Conservation (phyloP, 345 rosid genomes). For the Dimocarpus longan region DNA sequence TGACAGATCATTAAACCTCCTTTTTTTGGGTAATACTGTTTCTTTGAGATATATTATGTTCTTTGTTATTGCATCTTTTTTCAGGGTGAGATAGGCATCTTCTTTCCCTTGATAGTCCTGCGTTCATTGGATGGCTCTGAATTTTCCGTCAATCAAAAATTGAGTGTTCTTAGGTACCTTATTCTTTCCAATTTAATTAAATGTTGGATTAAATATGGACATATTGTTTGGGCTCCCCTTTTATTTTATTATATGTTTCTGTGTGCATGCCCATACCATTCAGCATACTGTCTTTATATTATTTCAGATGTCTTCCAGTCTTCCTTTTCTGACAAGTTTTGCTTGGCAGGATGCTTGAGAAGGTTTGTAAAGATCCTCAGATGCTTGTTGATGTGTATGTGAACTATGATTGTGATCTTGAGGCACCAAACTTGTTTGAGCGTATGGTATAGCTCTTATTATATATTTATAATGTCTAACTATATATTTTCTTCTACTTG, state of each 20-base stretch:
- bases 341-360: slow-evolving; percentile 84
- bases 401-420: slow-evolving; percentile 97
- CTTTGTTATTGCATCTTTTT: slow-evolving; percentile 22
- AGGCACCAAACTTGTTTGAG: slow-evolving; percentile 98
- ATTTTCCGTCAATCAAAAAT: slow-evolving; percentile 71
- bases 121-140: slow-evolving; percentile 87
- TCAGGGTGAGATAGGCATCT: slow-evolving; percentile 96
- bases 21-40: slow-evolving; percentile 1
- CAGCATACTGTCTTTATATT: slow-evolving; percentile 9
- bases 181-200: slow-evolving; percentile 22
- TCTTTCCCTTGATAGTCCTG: slow-evolving; percentile 90
- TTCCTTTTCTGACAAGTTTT: slow-evolving; percentile 22
- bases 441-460: slow-evolving; percentile 66
- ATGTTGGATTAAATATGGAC: slow-evolving; percentile 23
- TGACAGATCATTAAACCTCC: slow-evolving; percentile 22
- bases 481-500: slow-evolving; percentile 1
- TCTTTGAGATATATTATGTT: slow-evolving; percentile 1
- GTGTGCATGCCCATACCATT: background rate
- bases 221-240: slow-evolving; percentile 13
- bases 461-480: slow-evolving; percentile 11
- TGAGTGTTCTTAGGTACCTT: slow-evolving; percentile 83
- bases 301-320: slow-evolving; percentile 14
- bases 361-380: slow-evolving; percentile 92
- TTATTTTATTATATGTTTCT: background rate
- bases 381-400: slow-evolving; percentile 97